phyloP scores from a whole-genome alignment of 805 yeast genomes.

The Torulaspora indica region DNA sequence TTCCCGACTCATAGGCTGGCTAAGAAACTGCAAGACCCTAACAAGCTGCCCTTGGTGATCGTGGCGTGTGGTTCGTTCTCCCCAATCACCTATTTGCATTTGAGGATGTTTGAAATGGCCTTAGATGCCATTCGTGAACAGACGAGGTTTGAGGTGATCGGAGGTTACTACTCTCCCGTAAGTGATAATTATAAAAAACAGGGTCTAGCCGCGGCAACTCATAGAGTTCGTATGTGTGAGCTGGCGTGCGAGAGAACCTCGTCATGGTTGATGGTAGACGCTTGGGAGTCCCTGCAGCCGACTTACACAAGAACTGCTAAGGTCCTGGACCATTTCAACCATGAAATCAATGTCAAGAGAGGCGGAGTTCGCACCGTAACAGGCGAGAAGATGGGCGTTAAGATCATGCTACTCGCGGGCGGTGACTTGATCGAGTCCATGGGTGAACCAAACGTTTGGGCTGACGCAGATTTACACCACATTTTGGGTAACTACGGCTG shows the following conservation, averaged over 20 bases:
- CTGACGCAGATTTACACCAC: conserved; percentile 90
- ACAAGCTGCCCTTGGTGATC: conserved; percentile 83
- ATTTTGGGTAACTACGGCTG: conserved; percentile 95
- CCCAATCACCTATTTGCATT: conserved; percentile 89
- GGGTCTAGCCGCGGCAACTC: conserved; percentile 83
- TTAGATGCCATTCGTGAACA: conserved; percentile 86
- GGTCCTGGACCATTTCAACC: conserved; percentile 93
- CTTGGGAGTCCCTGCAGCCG: conserved; percentile 95
- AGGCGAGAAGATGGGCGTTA: conserved; percentile 72
- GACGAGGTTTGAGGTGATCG: conserved; percentile 90
- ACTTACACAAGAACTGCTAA: conserved; percentile 90
- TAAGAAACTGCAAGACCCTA: conserved; percentile 59
- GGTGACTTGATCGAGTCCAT: conserved; percentile 96
- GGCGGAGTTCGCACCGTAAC: conserved; percentile 68
- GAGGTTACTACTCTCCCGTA: conserved; percentile 95
- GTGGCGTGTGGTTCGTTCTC: conserved; percentile 98
- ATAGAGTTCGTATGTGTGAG: conserved; percentile 97
- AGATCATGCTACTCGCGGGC: conserved; percentile 94
- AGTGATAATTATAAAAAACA: conserved; percentile 88
- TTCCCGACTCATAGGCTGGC: conserved; percentile 88
- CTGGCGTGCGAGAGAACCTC: conserved; percentile 95
- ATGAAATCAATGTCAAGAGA: conserved; percentile 84
- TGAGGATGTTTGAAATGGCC: conserved; percentile 99
- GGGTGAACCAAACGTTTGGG: conserved; percentile 99
- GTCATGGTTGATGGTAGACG: conserved; percentile 98